Evolutionary conservation across 192 early-diverging fungal genomes (phyloP).

Genomic region (Coemansia sp.): DNA sequence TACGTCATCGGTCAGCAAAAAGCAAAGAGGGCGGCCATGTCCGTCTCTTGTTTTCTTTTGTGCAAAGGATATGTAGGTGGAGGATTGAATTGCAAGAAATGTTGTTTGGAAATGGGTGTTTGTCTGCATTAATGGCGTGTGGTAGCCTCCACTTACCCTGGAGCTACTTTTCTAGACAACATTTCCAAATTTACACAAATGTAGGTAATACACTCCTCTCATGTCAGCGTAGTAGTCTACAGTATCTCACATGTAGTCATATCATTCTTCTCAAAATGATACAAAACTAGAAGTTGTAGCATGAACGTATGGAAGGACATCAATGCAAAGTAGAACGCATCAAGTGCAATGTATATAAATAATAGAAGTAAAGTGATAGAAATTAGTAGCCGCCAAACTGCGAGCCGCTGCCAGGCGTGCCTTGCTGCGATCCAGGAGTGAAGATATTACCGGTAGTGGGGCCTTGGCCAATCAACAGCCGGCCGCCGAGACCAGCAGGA

Average conservation of each 20-base stretch:
- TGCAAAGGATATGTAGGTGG: background rate
- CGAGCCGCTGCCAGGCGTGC: conserved; percentile 32
- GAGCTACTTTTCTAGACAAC: too few relatives aligned
- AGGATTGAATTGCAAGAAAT: background rate
- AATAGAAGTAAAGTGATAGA: background rate
- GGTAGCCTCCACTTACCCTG: too few relatives aligned
- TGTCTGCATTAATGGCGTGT: background rate
- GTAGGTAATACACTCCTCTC: too few relatives aligned
- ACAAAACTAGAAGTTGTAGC: background rate
- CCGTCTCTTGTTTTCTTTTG: too few relatives aligned
- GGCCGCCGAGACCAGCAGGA: conserved; percentile 69
- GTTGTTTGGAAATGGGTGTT: background rate
- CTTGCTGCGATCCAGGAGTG: conserved; percentile 18
- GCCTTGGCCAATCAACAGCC: conserved; percentile 66
- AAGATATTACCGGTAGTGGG: conserved; percentile 26
- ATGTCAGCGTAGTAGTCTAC: too few relatives aligned
- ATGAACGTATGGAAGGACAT: background rate
- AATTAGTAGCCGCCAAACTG: conserved; percentile 41
- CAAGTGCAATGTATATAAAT: background rate
- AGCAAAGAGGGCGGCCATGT: too few relatives aligned
- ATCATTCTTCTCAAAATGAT: too few relatives aligned
- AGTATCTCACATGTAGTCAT: too few relatives aligned
- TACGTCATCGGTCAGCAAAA: too few relatives aligned
- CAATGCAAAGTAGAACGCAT: background rate
- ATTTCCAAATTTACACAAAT: too few relatives aligned